Evolutionary conservation across 257 asterid genomes (phyloP).

Genomic region (Capsicum pubescens): DNA sequence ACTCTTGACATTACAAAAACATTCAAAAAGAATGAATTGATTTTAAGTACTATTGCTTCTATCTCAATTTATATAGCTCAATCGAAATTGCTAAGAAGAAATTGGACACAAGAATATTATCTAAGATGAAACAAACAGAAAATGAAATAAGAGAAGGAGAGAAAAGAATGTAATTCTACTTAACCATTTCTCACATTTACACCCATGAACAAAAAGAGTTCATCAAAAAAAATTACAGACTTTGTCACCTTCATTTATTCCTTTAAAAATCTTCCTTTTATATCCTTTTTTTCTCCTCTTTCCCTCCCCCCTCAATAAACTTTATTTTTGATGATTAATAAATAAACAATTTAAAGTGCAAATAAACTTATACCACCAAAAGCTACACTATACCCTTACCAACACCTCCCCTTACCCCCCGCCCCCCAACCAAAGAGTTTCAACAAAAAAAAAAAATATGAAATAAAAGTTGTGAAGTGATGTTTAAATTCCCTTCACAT

Average conservation of each 20-base stretch:
- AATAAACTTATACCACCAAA: slow-evolving; percentile 31
- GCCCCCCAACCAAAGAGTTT: neutral
- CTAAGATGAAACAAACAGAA: neutral
- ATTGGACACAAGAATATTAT: no score
- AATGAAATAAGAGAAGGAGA: neutral
- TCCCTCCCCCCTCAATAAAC: slow-evolving; percentile 15
- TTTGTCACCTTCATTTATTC: slow-evolving; percentile 32
- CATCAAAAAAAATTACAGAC: slow-evolving; percentile 12
- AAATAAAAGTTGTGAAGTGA: slow-evolving; percentile 22
- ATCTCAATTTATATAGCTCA: no score
- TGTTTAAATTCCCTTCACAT: slow-evolving; percentile 15
- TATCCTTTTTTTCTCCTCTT: neutral
- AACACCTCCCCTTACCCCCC: neutral
- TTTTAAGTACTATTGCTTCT: neutral
- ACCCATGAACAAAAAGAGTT: slow-evolving; percentile 42
- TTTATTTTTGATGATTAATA: slow-evolving; percentile 26
- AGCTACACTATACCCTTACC: slow-evolving; percentile 39
- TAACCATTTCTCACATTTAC: slow-evolving; percentile 59
- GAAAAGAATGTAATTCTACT: slow-evolving; percentile 28
- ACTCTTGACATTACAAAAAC: neutral
- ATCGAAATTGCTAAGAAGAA: no score
- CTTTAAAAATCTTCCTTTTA: slow-evolving; percentile 25
- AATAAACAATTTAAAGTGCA: slow-evolving; percentile 29
- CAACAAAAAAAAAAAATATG: neutral
- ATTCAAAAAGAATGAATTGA: neutral